Evolutionary conservation across 2,329 filamentous ascomycete genomes (phyloP).

Genomic region (Helotiales sp.): DNA sequence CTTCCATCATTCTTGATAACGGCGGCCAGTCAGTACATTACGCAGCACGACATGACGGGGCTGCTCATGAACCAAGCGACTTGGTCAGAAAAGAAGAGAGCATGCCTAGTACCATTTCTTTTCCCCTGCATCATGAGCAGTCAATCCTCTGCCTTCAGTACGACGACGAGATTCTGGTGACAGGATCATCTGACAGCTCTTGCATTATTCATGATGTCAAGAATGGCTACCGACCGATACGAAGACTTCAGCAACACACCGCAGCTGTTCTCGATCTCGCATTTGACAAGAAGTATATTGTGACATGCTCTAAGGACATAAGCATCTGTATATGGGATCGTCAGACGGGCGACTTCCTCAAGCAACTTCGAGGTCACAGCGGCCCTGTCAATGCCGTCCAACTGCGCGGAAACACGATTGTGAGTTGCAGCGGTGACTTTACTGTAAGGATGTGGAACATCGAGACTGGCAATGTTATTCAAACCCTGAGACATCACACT

Average conservation of each 20-base stretch:
- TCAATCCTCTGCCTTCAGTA: conserved; percentile 96
- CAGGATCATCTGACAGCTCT: conserved; percentile 88
- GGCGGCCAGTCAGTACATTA: conserved; percentile 59
- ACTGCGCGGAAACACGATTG: conserved; percentile 88
- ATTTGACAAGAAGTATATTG: conserved; percentile 89
- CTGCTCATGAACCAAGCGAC: conserved; percentile 35
- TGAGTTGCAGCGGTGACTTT: conserved; percentile 93
- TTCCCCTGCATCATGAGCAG: conserved; percentile 77
- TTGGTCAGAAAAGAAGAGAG: conserved; percentile 45
- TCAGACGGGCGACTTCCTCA: conserved; percentile 73
- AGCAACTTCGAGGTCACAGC: conserved; percentile 81
- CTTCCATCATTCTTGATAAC: conserved; percentile 56
- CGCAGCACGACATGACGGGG: conserved; percentile 51
- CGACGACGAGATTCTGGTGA: conserved; percentile 90
- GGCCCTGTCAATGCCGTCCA: conserved; percentile 97
- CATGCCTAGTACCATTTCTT: conserved; percentile 60
- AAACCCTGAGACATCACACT: conserved; percentile 88
- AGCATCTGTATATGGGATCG: conserved; percentile 96
- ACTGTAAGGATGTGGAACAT: conserved; percentile 96
- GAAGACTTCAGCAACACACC: conserved; percentile 76
- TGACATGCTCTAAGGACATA: conserved; percentile 95
- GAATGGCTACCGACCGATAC: conserved; percentile 77
- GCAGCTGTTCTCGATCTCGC: conserved; percentile 93
- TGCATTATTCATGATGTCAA: conserved; percentile 91
- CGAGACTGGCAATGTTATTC: conserved; percentile 83